These are phyloP conservation scores for Cadophora sp. DNA, from an alignment of 2,329 filamentous ascomycete species.

Conservation along the genomic window DNA sequence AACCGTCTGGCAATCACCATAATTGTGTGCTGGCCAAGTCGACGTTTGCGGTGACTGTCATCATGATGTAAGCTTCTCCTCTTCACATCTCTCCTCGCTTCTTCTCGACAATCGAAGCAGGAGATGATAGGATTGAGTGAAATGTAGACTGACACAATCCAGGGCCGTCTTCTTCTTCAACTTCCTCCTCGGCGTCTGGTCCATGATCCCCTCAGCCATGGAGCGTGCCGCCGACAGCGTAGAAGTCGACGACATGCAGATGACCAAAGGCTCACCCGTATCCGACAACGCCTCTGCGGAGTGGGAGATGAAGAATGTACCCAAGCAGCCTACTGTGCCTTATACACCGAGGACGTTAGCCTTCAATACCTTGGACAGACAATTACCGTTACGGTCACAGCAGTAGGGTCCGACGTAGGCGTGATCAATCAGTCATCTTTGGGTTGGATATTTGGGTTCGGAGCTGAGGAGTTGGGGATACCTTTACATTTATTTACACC, in stretches of 20 bases:
- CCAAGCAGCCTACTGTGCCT: slow-evolving; percentile 50
- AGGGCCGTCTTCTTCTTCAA: slow-evolving; percentile 68
- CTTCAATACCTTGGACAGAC: slow-evolving; percentile 67
- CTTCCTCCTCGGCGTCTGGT: slow-evolving; percentile 64
- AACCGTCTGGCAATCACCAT: slow-evolving; percentile 56
- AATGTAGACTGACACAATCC: slow-evolving; percentile 10
- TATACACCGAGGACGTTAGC: slow-evolving; percentile 73
- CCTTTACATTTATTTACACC: not conserved
- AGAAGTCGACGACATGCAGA: slow-evolving; percentile 53
- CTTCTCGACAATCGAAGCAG: no score
- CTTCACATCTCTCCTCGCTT: no score
- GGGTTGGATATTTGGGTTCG: not conserved
- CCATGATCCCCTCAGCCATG: slow-evolving; percentile 50
- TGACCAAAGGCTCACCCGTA: slow-evolving; percentile 45
- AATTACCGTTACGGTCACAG: slow-evolving; percentile 55
- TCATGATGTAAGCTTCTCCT: slow-evolving; percentile 67
- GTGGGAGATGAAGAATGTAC: slow-evolving; percentile 65
- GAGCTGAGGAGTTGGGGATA: not conserved
- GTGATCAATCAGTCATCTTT: slow-evolving; percentile 3
- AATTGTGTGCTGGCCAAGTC: slow-evolving; percentile 74
- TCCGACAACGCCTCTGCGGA: slow-evolving; percentile 48
- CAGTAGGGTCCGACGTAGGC: slow-evolving; percentile 24
- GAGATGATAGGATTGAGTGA: no score
- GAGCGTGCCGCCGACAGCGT: slow-evolving; percentile 57
- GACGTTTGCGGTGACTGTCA: slow-evolving; percentile 66